Percentiles rank a stretch among this genome's conserved stretches.
phyloP scores from a whole-genome alignment of 352 stramenopile species.

The Pythium sp. region DNA sequence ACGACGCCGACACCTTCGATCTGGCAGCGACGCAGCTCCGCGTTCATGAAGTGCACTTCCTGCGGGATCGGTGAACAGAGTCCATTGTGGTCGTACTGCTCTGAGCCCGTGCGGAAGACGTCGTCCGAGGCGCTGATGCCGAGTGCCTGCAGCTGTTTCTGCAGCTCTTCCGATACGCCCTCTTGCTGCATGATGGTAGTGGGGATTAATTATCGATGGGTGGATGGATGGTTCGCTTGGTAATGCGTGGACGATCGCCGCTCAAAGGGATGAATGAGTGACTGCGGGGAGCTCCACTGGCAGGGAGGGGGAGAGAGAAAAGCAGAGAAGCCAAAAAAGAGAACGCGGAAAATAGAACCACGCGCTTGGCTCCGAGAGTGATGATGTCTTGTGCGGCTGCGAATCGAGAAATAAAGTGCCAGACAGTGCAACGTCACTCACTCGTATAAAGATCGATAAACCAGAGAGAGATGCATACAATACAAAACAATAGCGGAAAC shows the following conservation, averaged over 20 bases:
- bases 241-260: background rate
- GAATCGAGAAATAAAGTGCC: conserved; percentile 1
- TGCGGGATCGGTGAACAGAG: conserved; percentile 81
- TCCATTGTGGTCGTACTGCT: conserved; percentile 76
- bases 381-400: background rate
- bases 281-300: background rate
- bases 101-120: conserved; percentile 76
- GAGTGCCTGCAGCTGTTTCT: conserved; percentile 76
- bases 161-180: conserved; percentile 62
- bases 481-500: background rate
- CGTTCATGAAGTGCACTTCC: conserved; percentile 87
- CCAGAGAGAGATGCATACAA: background rate
- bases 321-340: conserved; percentile 4
- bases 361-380: background rate
- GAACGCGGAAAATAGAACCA: conserved; percentile 12
- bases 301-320: background rate
- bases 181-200: conserved; percentile 22
- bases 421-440: conserved; percentile 5
- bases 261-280: conserved; percentile 2
- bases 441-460: background rate
- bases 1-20: conserved; percentile 76
- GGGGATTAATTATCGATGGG: background rate
- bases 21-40: conserved; percentile 69
- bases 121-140: conserved; percentile 81
- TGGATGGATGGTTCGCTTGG: background rate